Evolutionary conservation across 371 early-diverging fungal genomes (phyloP).

Genomic region (Zychaea mexicana): DNA sequence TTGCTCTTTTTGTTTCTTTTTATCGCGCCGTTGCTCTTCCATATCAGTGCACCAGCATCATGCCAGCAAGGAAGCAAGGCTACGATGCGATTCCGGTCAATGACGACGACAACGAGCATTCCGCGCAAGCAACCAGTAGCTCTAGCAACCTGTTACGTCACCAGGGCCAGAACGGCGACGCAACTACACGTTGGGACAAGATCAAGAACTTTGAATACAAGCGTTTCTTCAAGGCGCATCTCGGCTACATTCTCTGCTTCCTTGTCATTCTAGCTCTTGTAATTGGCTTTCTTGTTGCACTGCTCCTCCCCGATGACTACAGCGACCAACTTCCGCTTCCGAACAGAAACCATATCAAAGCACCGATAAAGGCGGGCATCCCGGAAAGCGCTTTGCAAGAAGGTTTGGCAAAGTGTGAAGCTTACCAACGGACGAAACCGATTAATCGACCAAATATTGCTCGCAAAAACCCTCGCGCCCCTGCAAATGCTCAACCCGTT

Average conservation of each 20-base stretch:
- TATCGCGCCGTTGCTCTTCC: neutral
- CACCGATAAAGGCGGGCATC: slow-evolving; percentile 24
- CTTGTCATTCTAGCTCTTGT: slow-evolving; percentile 10
- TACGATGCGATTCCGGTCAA: slow-evolving; percentile 23
- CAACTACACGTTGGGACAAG: slow-evolving; percentile 11
- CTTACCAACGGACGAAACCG: neutral
- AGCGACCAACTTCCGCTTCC: neutral
- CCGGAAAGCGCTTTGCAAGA: slow-evolving; percentile 14
- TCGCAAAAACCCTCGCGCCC: slow-evolving; percentile 20
- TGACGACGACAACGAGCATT: slow-evolving; percentile 11
- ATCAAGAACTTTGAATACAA: slow-evolving; percentile 17
- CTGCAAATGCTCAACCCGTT: slow-evolving; percentile 20
- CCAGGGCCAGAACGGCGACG: neutral
- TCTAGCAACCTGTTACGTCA: neutral
- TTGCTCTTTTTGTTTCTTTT: neutral
- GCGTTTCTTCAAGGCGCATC: slow-evolving; percentile 9
- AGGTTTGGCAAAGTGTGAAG: slow-evolving; percentile 21
- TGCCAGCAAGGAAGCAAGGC: slow-evolving; percentile 19
- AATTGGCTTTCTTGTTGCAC: slow-evolving; percentile 4
- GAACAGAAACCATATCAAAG: neutral
- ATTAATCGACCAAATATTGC: slow-evolving; percentile 8
- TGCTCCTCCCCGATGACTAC: slow-evolving; percentile 9
- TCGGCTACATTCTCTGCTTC: slow-evolving; percentile 10
- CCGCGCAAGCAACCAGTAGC: neutral
- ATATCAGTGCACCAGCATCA: neutral